Evolutionary conservation across 2,329 filamentous ascomycete genomes (phyloP).

Genomic region (Diaporthe longicolla): DNA sequence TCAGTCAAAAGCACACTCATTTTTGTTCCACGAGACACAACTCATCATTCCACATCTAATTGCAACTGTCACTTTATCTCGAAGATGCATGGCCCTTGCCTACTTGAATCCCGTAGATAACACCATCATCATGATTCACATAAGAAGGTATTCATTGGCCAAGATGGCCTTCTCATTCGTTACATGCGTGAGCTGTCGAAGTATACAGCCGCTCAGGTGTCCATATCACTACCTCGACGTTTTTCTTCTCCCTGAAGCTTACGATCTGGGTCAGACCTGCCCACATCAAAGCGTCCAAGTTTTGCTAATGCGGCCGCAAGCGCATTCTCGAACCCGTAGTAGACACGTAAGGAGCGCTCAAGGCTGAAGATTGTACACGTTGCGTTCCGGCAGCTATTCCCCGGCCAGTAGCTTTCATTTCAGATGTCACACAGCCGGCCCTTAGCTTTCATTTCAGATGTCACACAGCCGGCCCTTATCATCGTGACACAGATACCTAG

Average conservation of each 20-base stretch:
- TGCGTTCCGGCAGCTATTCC: background rate
- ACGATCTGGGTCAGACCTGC: no score
- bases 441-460: background rate
- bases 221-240: background rate
- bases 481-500: background rate
- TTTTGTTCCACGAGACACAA: no score
- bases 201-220: background rate
- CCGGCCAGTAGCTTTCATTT: background rate
- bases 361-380: background rate
- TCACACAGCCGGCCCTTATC: background rate
- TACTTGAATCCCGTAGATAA: no score
- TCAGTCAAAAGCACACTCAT: no score
- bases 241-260: background rate
- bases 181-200: background rate
- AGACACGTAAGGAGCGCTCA: background rate
- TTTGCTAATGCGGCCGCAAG: background rate
- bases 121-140: no score
- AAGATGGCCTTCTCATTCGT: background rate
- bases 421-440: background rate
- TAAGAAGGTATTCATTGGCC: background rate
- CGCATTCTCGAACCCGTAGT: no score
- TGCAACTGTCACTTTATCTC: no score
- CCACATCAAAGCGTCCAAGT: no score
- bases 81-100: no score
- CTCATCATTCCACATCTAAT: no score